phyloP scores from a whole-genome alignment of 257 asterid species.

The Solanum piurae region DNA sequence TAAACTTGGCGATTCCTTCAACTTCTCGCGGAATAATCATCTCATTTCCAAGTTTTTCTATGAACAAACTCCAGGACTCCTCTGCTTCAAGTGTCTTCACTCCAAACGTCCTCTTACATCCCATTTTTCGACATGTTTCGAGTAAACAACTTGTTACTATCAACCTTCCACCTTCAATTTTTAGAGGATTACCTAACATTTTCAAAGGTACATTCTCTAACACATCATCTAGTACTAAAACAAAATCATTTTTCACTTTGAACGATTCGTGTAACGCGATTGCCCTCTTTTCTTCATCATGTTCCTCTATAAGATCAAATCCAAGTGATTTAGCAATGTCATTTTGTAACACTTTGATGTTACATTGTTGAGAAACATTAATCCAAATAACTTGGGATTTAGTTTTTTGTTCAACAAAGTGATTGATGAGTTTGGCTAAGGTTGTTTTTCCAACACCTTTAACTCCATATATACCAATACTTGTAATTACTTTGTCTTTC shows the following conservation, averaged over 20 bases:
- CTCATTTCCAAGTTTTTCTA: neutral
- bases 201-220: neutral
- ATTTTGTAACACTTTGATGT: neutral
- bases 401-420: slow-evolving; percentile 8
- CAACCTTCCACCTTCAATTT: neutral
- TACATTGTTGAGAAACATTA: slow-evolving; percentile 9
- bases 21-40: neutral
- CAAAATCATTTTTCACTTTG: neutral
- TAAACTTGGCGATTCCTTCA: neutral
- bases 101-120: neutral
- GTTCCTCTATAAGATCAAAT: neutral
- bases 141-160: slow-evolving; percentile 2
- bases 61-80: slow-evolving; percentile 4
- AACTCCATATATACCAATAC: slow-evolving; percentile 20
- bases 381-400: slow-evolving; percentile 15
- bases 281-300: slow-evolving; percentile 1
- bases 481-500: neutral
- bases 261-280: neutral
- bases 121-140: neutral
- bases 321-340: slow-evolving; percentile 5
- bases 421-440: neutral
- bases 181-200: neutral
- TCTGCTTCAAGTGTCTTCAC: neutral
- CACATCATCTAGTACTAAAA: neutral
- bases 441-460: slow-evolving; percentile 17